phyloP scores from a whole-genome alignment of 2,329 filamentous ascomycete species.

The Aspergillus neoniger region DNA sequence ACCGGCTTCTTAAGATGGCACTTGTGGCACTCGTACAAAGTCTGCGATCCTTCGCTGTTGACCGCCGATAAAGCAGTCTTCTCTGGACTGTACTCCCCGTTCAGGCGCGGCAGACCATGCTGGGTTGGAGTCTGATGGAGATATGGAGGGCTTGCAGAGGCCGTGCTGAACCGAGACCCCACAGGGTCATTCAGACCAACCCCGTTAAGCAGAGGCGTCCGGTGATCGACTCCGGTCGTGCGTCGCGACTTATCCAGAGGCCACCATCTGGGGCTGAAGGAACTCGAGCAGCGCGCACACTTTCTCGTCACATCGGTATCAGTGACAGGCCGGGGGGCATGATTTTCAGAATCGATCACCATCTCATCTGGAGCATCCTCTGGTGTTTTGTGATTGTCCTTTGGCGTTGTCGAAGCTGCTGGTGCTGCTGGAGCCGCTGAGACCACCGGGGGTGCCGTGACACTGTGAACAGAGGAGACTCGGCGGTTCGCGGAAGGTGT shows the following conservation, averaged over 20 bases:
- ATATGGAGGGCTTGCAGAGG: conserved; percentile 29
- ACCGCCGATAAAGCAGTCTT: conserved; percentile 19
- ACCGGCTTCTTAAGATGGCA: conserved; percentile 57
- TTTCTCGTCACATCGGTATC: conserved; percentile 29
- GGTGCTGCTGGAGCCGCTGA: not conserved
- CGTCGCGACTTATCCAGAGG: conserved; percentile 56
- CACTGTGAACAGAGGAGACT: conserved; percentile 55
- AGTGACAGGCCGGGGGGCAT: conserved; percentile 21
- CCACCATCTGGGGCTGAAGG: conserved; percentile 62
- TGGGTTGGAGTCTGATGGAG: conserved; percentile 30
- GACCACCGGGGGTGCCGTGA: conserved; percentile 13
- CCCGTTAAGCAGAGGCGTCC: conserved; percentile 37
- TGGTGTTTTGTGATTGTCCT: conserved; percentile 26
- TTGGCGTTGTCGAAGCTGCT: conserved; percentile 17
- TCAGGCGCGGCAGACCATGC: conserved; percentile 27
- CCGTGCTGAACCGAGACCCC: conserved; percentile 14
- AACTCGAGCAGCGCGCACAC: conserved; percentile 44
- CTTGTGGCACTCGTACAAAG: conserved; percentile 73
- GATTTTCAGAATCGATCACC: conserved; percentile 33
- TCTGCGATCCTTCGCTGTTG: conserved; percentile 21
- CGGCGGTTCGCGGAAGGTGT: conserved; percentile 52
- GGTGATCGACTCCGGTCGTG: conserved; percentile 53
- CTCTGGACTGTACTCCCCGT: conserved; percentile 31
- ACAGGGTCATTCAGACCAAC: conserved; percentile 24
- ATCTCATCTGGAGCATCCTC: conserved; percentile 33